These are phyloP conservation scores for Pleurozium schreberi DNA, from an alignment of 225 moss, liverwort and hornwort species.

Conservation along the genomic window DNA sequence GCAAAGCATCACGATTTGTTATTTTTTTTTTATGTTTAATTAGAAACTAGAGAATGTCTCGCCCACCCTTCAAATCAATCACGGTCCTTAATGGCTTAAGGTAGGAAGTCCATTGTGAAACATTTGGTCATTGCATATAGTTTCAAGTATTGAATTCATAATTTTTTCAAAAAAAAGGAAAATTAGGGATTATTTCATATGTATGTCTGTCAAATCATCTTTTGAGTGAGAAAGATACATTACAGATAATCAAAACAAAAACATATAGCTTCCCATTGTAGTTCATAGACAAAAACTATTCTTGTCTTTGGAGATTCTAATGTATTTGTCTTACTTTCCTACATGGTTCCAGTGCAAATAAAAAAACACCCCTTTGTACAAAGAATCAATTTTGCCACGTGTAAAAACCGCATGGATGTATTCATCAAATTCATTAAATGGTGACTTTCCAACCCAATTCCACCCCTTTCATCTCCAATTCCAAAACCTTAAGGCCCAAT, in stretches of 20 bases:
- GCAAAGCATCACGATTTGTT: too few relatives aligned
- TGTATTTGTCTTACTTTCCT: background rate
- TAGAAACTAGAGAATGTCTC: too few relatives aligned
- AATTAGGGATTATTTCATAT: background rate
- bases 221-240: background rate
- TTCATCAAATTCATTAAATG: background rate
- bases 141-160: background rate
- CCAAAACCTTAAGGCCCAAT: background rate
- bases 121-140: background rate
- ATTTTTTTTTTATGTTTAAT: too few relatives aligned
- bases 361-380: background rate
- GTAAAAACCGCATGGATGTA: rapidly evolving
- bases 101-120: rapidly evolving
- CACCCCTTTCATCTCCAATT: background rate
- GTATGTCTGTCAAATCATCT: background rate
- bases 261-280: background rate
- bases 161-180: too few relatives aligned
- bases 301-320: background rate
- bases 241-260: rapidly evolving
- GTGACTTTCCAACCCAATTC: background rate
- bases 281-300: background rate
- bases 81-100: too few relatives aligned
- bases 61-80: too few relatives aligned
- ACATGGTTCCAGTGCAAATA: background rate
- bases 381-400: background rate